These are phyloP conservation scores for Umbilicaria muhlenbergii DNA, from an alignment of 495 filamentous ascomycete species.

Conservation along the genomic window DNA sequence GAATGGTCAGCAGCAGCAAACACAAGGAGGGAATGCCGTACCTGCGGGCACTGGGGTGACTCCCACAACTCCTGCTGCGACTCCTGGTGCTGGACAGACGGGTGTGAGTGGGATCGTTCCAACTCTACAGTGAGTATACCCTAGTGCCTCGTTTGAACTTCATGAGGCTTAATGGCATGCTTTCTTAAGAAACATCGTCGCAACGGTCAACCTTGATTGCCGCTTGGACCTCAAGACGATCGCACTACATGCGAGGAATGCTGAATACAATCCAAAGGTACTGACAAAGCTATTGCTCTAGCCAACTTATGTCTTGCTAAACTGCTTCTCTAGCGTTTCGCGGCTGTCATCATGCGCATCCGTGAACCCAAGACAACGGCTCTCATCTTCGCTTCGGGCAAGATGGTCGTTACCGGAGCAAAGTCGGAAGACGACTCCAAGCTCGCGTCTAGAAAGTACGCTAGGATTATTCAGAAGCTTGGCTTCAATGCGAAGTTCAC, in stretches of 20 bases:
- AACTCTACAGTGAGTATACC: constrained; percentile 90
- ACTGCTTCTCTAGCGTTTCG: constrained; percentile 69
- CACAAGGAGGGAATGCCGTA: constrained; percentile 38
- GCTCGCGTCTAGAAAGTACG: constrained; percentile 93
- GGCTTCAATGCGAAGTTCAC: constrained; percentile 99
- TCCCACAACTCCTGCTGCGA: constrained; percentile 90
- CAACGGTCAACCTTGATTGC: constrained; percentile 97
- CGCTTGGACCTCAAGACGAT: constrained; percentile 98
- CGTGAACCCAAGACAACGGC: constrained; percentile 98
- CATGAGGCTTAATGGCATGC: constrained; percentile 46
- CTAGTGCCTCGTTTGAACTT: constrained; percentile 30
- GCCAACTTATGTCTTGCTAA: constrained; percentile 29
- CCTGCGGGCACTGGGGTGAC: constrained; percentile 68
- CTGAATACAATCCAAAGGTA: constrained; percentile 97
- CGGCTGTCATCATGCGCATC: constrained; percentile 99
- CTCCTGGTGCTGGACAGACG: constrained; percentile 55
- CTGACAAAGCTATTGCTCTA: constrained; percentile 23
- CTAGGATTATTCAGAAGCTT: constrained; percentile 98
- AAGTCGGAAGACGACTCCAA: constrained; percentile 98
- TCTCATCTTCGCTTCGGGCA: constrained; percentile 93
- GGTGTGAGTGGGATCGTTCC: constrained; percentile 87
- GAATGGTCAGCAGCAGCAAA: constrained; percentile 39
- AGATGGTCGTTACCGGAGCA: constrained; percentile 99
- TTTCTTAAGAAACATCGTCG: constrained; percentile 90
- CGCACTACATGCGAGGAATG: constrained; percentile 93